phyloP scores from a whole-genome alignment of 768 basidiomycete species.

The Xerocomus brunneocitrinus region DNA sequence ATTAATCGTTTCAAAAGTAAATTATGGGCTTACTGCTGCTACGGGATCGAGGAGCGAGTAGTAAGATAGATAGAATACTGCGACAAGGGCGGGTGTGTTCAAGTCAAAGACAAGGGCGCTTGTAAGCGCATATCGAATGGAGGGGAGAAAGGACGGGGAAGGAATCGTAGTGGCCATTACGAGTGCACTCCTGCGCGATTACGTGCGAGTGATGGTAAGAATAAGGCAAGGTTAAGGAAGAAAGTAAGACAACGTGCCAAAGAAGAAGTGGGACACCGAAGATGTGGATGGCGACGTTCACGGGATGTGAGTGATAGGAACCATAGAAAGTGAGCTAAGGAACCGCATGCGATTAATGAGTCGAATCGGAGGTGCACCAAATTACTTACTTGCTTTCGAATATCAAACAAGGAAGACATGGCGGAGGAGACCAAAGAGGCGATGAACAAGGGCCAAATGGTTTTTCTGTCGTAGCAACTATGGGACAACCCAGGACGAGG shows the following conservation, averaged over 20 bases:
- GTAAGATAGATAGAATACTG: conserved; percentile 61
- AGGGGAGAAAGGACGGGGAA: conserved; percentile 51
- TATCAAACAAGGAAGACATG: conserved; percentile 53
- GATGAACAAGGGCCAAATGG: neutral
- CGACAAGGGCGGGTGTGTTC: conserved; percentile 59
- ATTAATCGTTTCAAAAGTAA: conserved; percentile 1
- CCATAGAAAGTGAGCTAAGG: conserved; percentile 86
- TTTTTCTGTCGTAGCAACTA: neutral
- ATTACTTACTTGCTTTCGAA: conserved; percentile 59
- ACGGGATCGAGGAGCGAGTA: conserved; percentile 78
- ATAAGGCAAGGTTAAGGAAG: conserved; percentile 1
- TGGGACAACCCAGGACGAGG: neutral
- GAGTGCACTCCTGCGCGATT: conserved; percentile 50
- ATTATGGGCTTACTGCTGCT: conserved; percentile 65
- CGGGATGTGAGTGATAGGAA: conserved; percentile 80
- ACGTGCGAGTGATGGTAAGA: conserved; percentile 3
- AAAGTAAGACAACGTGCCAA: conserved; percentile 48
- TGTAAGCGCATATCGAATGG: conserved; percentile 47
- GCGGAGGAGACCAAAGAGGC: neutral
- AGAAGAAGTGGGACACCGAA: conserved; percentile 78
- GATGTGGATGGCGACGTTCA: conserved; percentile 84
- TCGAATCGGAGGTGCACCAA: conserved; percentile 4
- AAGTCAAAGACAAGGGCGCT: conserved; percentile 65
- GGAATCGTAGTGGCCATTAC: conserved; percentile 50
- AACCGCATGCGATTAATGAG: conserved; percentile 1